Evolutionary conservation across 192 early-diverging fungal species (phyloP).

Genomic region (Linnemannia zychae): DNA sequence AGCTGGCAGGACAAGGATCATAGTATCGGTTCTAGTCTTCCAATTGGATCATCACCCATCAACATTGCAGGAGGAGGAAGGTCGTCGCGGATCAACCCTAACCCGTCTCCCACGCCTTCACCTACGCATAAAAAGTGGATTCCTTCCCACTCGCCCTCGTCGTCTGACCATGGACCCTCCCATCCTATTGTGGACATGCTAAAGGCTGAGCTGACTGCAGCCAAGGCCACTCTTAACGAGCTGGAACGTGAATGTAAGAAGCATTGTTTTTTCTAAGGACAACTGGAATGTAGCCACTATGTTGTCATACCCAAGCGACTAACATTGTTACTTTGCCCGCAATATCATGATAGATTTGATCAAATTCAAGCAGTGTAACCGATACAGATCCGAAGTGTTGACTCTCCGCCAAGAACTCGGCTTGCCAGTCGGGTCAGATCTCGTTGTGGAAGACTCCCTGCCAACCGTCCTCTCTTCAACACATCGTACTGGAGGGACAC

Average conservation of each 20-base stretch:
- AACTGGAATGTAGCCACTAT: neutral
- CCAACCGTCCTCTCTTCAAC: constrained; percentile 46
- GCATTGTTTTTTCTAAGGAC: neutral
- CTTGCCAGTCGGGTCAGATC: constrained; percentile 42
- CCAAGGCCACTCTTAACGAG: constrained; percentile 52
- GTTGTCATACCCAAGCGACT: neutral
- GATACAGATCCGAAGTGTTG: constrained; percentile 48
- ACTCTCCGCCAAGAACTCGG: constrained; percentile 49
- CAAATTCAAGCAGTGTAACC: constrained; percentile 49
- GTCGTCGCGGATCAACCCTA: constrained; percentile 41
- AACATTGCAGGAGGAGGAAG: constrained; percentile 52
- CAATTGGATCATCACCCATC: constrained; percentile 50
- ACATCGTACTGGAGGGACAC: constrained; percentile 47
- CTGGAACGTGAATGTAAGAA: constrained; percentile 59
- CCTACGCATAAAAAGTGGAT: constrained; percentile 56
- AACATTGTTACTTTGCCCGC: neutral
- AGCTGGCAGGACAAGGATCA: constrained; percentile 58
- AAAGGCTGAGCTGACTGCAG: constrained; percentile 51
- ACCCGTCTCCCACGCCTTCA: constrained; percentile 51
- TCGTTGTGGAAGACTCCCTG: constrained; percentile 39
- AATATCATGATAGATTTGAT: constrained; percentile 26
- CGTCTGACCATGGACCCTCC: constrained; percentile 47
- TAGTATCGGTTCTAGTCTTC: constrained; percentile 25
- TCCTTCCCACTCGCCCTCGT: constrained; percentile 46
- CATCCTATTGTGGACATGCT: constrained; percentile 57